Base-by-base conservation (phyloP, 208 protist species). In the Zelonia costaricensis region DNA sequence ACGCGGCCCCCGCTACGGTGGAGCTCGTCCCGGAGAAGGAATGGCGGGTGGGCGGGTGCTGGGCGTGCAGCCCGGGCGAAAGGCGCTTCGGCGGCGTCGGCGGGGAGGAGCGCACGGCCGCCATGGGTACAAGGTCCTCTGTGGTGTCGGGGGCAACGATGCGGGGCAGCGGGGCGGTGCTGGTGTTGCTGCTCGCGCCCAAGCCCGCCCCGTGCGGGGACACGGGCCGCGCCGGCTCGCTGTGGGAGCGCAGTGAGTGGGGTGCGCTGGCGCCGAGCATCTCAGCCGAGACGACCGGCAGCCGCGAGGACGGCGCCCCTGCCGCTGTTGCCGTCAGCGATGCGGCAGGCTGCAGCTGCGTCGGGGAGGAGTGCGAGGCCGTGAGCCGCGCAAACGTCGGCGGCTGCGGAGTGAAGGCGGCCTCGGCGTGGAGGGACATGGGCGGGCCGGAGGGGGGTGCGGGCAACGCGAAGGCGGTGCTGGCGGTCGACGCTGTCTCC, bases 41-140 rank as follows among this genome's bases (percentile, higher is more conserved):
- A n/a, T n/a, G 33, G 35, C 13, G 23, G 28, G 10, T 33, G 9
- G 48, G 15, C 22, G 16, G 9, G 6, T 5, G 23, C 15, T 67
- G 39, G 12, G 22, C 20, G 40, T 35, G 60, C 28, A 12, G 38
- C 47, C 20, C 10, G 4, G 38, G 46, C 6, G 39, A 55, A n/a
- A n/a, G n/a, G 18, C 31, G 55, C 23, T 40, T 28, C 33, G 45
- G 42, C 18, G 55, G 35, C 20, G 20, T 31, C 23, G 54, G 22
- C 4, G 43, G 20, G 3, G 42, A 43, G 45, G 33, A 23, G 5
- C 33, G 51, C 31, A 67, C 42, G 4, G 46, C 52, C 25, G 28
- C 1, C 61, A 53, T 59, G 30, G 36, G 23, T 52, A 16, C 35
- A 42, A 47, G n/a, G n/a, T 48, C 53, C 18, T 69, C 52, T 12